Evolutionary conservation across 768 basidiomycete species (phyloP).

Genomic region (Rubroboletus satanas): DNA sequence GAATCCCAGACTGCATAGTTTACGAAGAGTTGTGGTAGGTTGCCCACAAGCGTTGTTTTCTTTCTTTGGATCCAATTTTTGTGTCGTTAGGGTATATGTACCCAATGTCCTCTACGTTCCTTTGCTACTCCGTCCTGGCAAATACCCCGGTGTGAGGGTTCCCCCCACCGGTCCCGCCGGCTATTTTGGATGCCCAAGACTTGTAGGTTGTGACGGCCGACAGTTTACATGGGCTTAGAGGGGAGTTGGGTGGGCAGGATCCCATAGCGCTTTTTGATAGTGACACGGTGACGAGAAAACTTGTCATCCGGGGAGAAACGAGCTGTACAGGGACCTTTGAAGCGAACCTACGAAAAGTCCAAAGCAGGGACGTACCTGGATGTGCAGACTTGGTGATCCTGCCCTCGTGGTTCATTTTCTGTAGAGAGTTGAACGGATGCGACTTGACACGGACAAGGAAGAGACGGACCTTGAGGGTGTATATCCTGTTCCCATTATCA

Average conservation of each 20-base stretch:
- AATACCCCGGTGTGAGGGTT: too few relatives aligned
- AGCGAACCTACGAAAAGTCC: neutral
- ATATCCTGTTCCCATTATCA: conserved; percentile 72
- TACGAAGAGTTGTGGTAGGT: neutral
- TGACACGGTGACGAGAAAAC: conserved; percentile 96
- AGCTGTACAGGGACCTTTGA: conserved; percentile 44
- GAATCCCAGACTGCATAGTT: neutral
- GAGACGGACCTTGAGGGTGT: conserved; percentile 83
- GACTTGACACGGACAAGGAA: neutral
- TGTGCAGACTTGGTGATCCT: conserved; percentile 94
- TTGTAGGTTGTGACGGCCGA: neutral
- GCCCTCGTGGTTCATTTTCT: conserved; percentile 85
- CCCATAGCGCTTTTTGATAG: conserved; percentile 89
- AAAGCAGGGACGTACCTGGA: conserved; percentile 60
- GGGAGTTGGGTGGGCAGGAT: conserved; percentile 90
- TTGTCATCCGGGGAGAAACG: conserved; percentile 99
- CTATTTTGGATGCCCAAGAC: neutral
- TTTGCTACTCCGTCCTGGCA: neutral
- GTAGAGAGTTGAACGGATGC: conserved; percentile 9
- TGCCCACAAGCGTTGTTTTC: conserved; percentile 20
- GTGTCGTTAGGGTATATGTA: neutral
- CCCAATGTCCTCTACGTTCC: neutral
- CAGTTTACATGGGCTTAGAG: conserved; percentile 72
- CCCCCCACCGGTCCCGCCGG: neutral
- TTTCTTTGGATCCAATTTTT: neutral